Evolutionary conservation across 176 grass and related monocot species (phyloP), one percentile per base, ranked within the genome.

Genomic region (Oryza glaberrima): DNA sequence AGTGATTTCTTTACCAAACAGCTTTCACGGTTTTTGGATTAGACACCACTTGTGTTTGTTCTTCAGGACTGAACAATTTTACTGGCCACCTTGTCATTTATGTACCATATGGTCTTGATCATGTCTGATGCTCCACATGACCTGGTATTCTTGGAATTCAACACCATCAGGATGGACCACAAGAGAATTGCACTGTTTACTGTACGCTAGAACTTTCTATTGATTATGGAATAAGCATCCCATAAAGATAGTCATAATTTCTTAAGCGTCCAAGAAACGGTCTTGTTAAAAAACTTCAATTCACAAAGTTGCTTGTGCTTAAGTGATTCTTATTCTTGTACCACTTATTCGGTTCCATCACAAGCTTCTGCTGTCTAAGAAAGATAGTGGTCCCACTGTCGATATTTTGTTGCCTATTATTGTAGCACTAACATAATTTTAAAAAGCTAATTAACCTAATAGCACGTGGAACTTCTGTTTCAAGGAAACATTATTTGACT

Each of bases 301-400:
- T 38, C 58, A 46, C 51, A 56, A 83, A 67, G 73, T 61, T 74
- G 13, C 19, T 68, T 86, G 60, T 83, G 61, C 51, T 49, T 23
- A 0, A 64, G 70, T 79, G 16, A 63, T 90, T 90, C 84, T 56
- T 72, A 80, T 87, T 83, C 85, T 66, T 38, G n/a, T 64, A 80
- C 84, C 81, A 90, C 76, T 84, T 60, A 79, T 70, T 76, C 79
- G 19, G 67, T 81, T 84, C 70, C 73, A 23, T 76, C 11, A 75
- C 23, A 23, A 70, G 63, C 52, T 79, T 83, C 41, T 28, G 17
- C 79, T 87, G 40, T 30, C 40, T 13, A 38, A 76, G n/a, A 43
- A 65, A 76, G 43, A 17, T 52, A 8, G 25, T 23, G 70, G 65
- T 66, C 34, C 30, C 45, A 75, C 43, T 61, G 23, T n/a, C 16